phyloP scores from a whole-genome alignment of 441 rosid species.

The Bruguiera hainesii region DNA sequence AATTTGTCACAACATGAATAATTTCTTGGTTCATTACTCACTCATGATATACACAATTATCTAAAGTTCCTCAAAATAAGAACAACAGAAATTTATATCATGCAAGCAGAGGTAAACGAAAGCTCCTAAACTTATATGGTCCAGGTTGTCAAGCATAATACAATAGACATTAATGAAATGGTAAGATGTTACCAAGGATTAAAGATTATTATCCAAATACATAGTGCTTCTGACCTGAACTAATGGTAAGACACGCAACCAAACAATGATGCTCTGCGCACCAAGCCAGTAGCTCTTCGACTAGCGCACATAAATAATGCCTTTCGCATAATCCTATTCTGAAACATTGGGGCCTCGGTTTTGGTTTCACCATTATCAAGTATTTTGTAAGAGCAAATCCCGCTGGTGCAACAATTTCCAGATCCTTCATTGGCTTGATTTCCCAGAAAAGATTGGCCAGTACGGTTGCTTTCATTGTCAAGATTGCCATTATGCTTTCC shows the following conservation, averaged over 20 bases:
- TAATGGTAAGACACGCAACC: constrained; percentile 13
- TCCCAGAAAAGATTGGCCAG: constrained; percentile 31
- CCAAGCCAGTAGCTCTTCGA: neutral
- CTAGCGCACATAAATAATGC: constrained; percentile 29
- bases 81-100: too few species aligned
- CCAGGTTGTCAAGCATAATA: constrained; percentile 5
- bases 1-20: constrained; percentile 15
- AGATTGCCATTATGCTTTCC: constrained; percentile 33
- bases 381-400: constrained; percentile 86
- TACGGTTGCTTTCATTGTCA: constrained; percentile 29
- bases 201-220: constrained; percentile 17
- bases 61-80: too few species aligned
- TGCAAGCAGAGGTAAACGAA: neutral
- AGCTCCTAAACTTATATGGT: neutral
- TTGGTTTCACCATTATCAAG: constrained; percentile 55
- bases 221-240: constrained; percentile 15
- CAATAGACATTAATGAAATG: constrained; percentile 11
- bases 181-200: constrained; percentile 15
- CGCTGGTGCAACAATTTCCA: constrained; percentile 48
- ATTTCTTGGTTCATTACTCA: constrained; percentile 7
- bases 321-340: constrained; percentile 71
- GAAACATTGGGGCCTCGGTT: constrained; percentile 27
- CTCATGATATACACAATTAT: neutral
- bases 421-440: constrained; percentile 35
- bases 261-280: constrained; percentile 7